Base-by-base conservation (phyloP, 2,329 filamentous ascomycete genomes). In the Neocucurbitaria cava region DNA sequence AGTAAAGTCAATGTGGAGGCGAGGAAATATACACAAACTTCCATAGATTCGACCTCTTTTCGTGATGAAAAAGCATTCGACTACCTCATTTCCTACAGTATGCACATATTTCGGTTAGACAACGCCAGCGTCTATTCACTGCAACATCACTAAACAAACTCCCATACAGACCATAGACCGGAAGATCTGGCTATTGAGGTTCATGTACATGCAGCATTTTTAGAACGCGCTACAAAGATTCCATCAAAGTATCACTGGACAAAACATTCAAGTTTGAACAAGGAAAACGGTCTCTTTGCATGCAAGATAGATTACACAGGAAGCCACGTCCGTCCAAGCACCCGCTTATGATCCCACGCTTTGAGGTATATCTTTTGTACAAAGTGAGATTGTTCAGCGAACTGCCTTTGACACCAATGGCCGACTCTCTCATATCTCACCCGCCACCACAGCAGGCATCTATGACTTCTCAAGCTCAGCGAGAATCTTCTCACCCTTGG, bases 401-500 rank as follows among this genome's bases (percentile, higher is more conserved):
- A 68, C 55, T 64, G 65, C 66, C 54, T 57, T 66, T 53, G 66
- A 66, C 66, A 68, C 38, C 61, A 62, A 60, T 72, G 66, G 65
- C 70, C 63, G 62, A 65, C 65, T 66, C 65, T 73, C 65, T 73
- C 69, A 68, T 63, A 65, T 69, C 63, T 68, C 69, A 59, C 64
- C 66, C 64, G 67, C 66, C 65, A 65, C 64, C 60, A 53, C 59
- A 26, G 24, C 15, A 56, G 49, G 50, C 65, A 61, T 71, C 64
- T 74, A 76, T 68, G 68, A 71, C 71, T 76, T 75, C 72, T 95
- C 91, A 73, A 98, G 86, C 74, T 98, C 95, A 73, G 95, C 93
- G 78, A 99, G 84, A 86, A 99, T 98, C 92, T 98, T 96, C 89
- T 97, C 93, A 85, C 94, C 95, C 92, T 99, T 99, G 76, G 85